Evolutionary conservation across 176 grass and related monocot species (phyloP).

Genomic region (Oropetium thomaeum): DNA sequence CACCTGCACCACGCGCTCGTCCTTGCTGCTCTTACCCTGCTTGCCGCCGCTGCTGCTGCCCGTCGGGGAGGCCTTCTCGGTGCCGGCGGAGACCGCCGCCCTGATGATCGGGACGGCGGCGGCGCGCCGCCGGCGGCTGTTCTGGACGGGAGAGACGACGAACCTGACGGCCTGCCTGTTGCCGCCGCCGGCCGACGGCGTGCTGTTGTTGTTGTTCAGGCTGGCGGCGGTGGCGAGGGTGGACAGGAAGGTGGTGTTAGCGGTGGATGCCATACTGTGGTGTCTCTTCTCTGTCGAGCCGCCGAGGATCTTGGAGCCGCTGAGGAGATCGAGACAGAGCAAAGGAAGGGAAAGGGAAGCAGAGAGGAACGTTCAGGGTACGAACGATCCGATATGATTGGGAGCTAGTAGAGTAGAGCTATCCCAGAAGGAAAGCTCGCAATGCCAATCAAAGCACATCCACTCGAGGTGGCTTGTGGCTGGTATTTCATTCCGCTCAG

Average conservation of each 20-base stretch:
- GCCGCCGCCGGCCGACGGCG: not conserved
- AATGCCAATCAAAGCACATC: conserved; percentile 29
- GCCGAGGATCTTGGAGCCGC: not conserved
- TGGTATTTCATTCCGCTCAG: conserved; percentile 27
- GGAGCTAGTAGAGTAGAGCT: not conserved
- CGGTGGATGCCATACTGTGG: conserved; percentile 46
- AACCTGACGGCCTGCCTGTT: conserved; percentile 23
- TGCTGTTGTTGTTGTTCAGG: not conserved
- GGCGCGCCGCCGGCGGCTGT: not conserved
- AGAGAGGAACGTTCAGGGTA: not conserved
- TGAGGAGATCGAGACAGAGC: not conserved
- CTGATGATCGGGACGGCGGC: not conserved
- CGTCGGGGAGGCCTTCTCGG: conserved; percentile 39
- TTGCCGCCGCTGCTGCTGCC: no score
- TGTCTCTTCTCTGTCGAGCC: no score
- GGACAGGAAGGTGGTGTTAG: conserved; percentile 63
- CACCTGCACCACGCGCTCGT: conserved; percentile 59
- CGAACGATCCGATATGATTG: not conserved
- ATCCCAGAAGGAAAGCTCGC: not conserved
- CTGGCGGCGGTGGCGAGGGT: conserved; percentile 22
- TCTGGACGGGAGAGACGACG: not conserved
- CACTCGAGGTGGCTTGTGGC: conserved; percentile 28
- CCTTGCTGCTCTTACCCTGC: not conserved
- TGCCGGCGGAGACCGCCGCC: conserved; percentile 26
- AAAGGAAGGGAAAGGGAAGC: no score